phyloP scores from a whole-genome alignment of 2,329 filamentous ascomycete genomes.

The Stylonectria norvegica region DNA sequence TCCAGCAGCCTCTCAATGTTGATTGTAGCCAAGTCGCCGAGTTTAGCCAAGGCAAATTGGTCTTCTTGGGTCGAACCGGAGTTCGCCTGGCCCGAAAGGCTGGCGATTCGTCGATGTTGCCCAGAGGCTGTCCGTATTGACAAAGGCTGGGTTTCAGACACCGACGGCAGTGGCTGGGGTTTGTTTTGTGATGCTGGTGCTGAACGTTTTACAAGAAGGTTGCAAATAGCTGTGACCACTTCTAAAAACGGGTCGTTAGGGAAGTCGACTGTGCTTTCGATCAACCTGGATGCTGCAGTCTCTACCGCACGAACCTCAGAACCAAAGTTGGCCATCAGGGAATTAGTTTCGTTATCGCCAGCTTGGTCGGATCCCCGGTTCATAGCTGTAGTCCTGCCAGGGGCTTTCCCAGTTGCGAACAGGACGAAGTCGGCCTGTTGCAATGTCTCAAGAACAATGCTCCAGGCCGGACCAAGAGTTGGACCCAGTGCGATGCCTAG shows the following conservation, averaged over 20 bases:
- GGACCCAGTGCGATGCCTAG: constrained; percentile 91
- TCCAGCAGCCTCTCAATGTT: constrained; percentile 73
- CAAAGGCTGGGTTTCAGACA: constrained; percentile 26
- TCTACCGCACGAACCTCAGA: constrained; percentile 85
- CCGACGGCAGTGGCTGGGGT: constrained; percentile 12
- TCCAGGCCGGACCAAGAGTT: constrained; percentile 80
- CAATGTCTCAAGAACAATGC: constrained; percentile 85
- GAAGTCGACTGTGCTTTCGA: constrained; percentile 91
- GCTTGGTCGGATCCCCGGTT: constrained; percentile 45
- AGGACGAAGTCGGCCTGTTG: constrained; percentile 91
- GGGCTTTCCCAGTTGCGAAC: constrained; percentile 57
- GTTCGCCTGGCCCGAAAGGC: constrained; percentile 43
- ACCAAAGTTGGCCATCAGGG: constrained; percentile 64
- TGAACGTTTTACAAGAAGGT: constrained; percentile 54
- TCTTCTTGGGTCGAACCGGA: constrained; percentile 58
- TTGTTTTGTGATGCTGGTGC: constrained; percentile 14
- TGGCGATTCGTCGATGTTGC: constrained; percentile 45
- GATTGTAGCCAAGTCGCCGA: constrained; percentile 68
- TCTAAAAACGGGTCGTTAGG: constrained; percentile 77
- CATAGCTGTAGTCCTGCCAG: constrained; percentile 49
- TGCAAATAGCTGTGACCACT: constrained; percentile 72
- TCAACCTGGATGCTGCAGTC: constrained; percentile 76
- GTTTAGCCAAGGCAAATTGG: constrained; percentile 67
- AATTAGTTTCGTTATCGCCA: constrained; percentile 49
- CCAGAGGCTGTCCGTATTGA: constrained; percentile 38